phyloP scores from a whole-genome alignment of 2,329 filamentous ascomycete genomes.

The Aspergillus sp. region DNA sequence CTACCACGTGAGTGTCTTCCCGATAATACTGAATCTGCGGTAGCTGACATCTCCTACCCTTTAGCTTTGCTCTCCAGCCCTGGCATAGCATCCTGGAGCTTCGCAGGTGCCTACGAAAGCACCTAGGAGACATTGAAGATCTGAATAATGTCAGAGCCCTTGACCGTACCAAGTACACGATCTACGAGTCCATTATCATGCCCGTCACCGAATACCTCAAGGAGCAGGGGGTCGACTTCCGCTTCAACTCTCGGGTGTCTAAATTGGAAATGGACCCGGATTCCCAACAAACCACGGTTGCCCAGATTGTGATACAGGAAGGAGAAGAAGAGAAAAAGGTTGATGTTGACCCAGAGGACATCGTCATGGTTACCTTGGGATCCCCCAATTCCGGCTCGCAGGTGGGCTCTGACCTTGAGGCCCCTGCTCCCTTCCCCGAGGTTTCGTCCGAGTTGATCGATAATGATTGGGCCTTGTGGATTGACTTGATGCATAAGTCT shows the following conservation, averaged over 20 bases:
- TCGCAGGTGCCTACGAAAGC: conserved; percentile 21
- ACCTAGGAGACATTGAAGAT: conserved; percentile 20
- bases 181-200: conserved; percentile 25
- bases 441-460: conserved; percentile 20
- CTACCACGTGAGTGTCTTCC: conserved; percentile 18
- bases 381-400: neutral
- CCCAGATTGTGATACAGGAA: conserved; percentile 19
- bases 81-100: conserved; percentile 25
- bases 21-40: neutral
- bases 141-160: conserved; percentile 20
- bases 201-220: conserved; percentile 24
- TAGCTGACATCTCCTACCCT: neutral
- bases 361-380: neutral
- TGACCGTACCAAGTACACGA: conserved; percentile 24
- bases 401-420: neutral
- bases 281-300: conserved; percentile 27
- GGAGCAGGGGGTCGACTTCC: conserved; percentile 26
- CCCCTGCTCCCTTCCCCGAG: neutral
- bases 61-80: conserved; percentile 14
- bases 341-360: neutral
- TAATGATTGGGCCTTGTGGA: conserved; percentile 39
- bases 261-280: conserved; percentile 20
- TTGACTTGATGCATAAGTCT: conserved; percentile 31
- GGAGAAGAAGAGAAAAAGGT: neutral
- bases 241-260: conserved; percentile 21